Evolutionary conservation across 768 basidiomycete species (phyloP).

Genomic region (Psilocybe subaeruginosa): DNA sequence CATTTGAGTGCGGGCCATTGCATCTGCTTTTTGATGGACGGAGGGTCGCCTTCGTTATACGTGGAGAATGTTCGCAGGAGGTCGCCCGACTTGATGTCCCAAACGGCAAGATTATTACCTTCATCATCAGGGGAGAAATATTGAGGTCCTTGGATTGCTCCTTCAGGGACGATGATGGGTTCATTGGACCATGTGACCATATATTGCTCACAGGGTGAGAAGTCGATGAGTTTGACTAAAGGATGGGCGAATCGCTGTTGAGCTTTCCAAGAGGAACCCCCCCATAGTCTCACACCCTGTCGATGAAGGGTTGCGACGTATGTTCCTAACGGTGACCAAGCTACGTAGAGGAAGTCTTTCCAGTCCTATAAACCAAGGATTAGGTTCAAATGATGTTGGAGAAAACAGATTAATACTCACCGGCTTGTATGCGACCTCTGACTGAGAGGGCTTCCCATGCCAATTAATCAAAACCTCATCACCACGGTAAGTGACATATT

Average conservation of each 20-base stretch:
- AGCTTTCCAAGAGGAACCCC: conserved; percentile 91
- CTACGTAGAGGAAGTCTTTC: conserved; percentile 92
- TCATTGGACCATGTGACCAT: conserved; percentile 98
- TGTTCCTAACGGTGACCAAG: conserved; percentile 98
- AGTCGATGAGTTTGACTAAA: conserved; percentile 93
- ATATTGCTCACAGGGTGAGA: conserved; percentile 96
- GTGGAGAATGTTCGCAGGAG: conserved; percentile 91
- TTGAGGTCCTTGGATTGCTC: conserved; percentile 78
- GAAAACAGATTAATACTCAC: conserved; percentile 44
- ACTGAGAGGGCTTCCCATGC: conserved; percentile 90
- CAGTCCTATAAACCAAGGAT: conserved; percentile 64
- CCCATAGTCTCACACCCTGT: conserved; percentile 96
- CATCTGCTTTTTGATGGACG: conserved; percentile 75
- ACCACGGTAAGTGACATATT: conserved; percentile 92
- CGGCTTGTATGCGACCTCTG: conserved; percentile 78
- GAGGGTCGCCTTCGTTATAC: conserved; percentile 57
- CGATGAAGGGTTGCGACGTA: conserved; percentile 92
- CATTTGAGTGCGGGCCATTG: conserved; percentile 97
- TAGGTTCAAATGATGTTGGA: conserved; percentile 11
- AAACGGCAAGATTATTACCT: conserved; percentile 96
- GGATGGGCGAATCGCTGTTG: conserved; percentile 95
- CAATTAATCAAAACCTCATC: conserved; percentile 90
- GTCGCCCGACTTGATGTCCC: conserved; percentile 94
- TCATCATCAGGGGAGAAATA: conserved; percentile 94
- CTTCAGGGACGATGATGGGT: conserved; percentile 84